Percentiles rank a stretch among this genome's conserved stretches.
phyloP scores from a whole-genome alignment of 371 early-diverging fungal species.

The Mortierella sp. region DNA sequence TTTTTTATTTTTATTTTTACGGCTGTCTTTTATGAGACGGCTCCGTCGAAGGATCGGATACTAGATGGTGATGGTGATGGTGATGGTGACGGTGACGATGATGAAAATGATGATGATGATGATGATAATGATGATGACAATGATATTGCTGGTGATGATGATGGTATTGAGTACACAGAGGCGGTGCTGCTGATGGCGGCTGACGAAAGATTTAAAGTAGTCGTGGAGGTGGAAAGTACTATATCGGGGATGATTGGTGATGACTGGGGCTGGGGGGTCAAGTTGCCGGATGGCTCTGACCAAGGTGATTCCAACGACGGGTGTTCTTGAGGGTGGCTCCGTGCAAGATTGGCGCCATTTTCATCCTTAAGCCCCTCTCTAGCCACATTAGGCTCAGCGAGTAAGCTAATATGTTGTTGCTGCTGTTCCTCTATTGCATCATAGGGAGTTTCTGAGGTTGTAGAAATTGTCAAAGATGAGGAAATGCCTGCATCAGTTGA shows the following conservation, averaged over 20 bases:
- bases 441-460: neutral
- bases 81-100: neutral
- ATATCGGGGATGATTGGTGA: neutral
- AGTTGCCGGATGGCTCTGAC: conserved; percentile 6
- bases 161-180: conserved; percentile 5
- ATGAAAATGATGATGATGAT: neutral
- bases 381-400: neutral
- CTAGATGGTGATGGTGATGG: neutral
- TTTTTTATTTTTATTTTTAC: conserved; percentile 13
- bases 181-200: conserved; percentile 2
- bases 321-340: neutral
- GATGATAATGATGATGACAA: conserved; percentile 3
- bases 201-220: conserved; percentile 4
- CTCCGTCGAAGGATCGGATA: neutral
- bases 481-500: neutral
- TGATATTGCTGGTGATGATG: neutral
- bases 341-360: neutral
- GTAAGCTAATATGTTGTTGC: neutral
- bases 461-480: conserved; percentile 3
- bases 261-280: neutral
- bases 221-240: conserved; percentile 6
- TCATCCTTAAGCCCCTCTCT: neutral
- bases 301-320: conserved; percentile 13
- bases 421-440: neutral
- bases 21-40: neutral